Evolutionary conservation across 2,329 filamentous ascomycete species (phyloP).

Genomic region (Aplosporella prunicola): DNA sequence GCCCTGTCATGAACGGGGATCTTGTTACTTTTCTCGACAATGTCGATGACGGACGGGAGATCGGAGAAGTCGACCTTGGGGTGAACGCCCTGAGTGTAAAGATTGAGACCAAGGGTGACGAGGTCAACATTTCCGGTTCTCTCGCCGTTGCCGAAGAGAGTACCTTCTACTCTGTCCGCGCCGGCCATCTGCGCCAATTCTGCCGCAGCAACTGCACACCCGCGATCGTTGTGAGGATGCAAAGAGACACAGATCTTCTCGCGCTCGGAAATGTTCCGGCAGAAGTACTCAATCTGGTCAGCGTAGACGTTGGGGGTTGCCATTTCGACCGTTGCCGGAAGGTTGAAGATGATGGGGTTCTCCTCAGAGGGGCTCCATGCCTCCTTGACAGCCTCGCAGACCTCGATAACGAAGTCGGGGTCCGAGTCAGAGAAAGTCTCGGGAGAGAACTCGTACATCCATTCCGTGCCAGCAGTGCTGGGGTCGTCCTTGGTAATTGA

Average conservation of each 20-base stretch:
- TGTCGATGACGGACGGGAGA: constrained; percentile 73
- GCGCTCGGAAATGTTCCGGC: constrained; percentile 69
- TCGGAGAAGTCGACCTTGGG: constrained; percentile 87
- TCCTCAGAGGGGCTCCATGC: constrained; percentile 78
- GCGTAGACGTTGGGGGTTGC: constrained; percentile 91
- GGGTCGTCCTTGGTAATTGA: constrained; percentile 79
- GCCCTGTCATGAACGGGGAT: constrained; percentile 84
- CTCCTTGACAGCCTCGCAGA: constrained; percentile 88
- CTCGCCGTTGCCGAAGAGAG: constrained; percentile 90
- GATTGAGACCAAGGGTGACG: constrained; percentile 82
- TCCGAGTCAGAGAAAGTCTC: constrained; percentile 87
- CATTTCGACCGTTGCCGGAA: constrained; percentile 94
- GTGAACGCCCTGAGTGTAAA: constrained; percentile 86
- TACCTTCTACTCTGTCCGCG: constrained; percentile 87
- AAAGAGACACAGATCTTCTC: constrained; percentile 83
- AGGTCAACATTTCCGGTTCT: constrained; percentile 92
- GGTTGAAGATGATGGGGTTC: constrained; percentile 88
- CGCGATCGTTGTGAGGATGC: constrained; percentile 91
- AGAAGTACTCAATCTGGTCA: constrained; percentile 95
- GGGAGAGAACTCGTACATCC: constrained; percentile 76
- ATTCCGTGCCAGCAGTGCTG: constrained; percentile 48
- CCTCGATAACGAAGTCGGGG: constrained; percentile 68
- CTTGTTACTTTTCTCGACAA: constrained; percentile 88
- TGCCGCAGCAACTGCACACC: constrained; percentile 79
- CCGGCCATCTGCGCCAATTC: constrained; percentile 95